Percentiles rank a stretch among this genome's conserved stretches.
phyloP scores from a whole-genome alignment of 140 eudicot species.

The Ambrosia hybrid region DNA sequence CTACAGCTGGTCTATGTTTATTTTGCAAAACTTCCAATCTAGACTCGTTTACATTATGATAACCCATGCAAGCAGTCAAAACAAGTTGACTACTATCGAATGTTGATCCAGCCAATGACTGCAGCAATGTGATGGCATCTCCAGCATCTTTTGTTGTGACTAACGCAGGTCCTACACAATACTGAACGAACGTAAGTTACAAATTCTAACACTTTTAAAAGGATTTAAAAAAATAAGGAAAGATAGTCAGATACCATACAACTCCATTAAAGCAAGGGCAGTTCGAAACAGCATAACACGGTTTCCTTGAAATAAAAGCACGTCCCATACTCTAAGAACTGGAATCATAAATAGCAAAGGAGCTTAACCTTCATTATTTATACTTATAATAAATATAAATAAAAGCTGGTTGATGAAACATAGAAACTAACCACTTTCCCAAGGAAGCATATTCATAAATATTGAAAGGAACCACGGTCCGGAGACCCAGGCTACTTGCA shows the following conservation, averaged over 20 bases:
- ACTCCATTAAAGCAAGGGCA: conserved; percentile 92
- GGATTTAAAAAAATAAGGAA: neutral
- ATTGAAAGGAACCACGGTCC: conserved; percentile 98
- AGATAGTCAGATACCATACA: conserved; percentile 60
- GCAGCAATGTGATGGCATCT: conserved; percentile 89
- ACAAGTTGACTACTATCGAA: conserved; percentile 99
- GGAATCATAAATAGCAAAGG: conserved; percentile 1
- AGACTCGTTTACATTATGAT: conserved; percentile 70
- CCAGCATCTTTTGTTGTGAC: conserved; percentile 99
- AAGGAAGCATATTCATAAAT: conserved; percentile 97
- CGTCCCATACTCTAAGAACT: conserved; percentile 99
- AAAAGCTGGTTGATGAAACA: conserved; percentile 19
- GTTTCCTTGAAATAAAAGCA: conserved; percentile 85
- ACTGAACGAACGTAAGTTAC: conserved; percentile 40
- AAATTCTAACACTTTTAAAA: neutral
- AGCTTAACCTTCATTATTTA: neutral
- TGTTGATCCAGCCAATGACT: conserved; percentile 93
- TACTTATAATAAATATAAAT: neutral
- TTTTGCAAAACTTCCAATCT: conserved; percentile 67
- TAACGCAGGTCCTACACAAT: conserved; percentile 89
- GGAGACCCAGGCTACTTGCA: conserved; percentile 96
- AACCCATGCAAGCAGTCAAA: conserved; percentile 97
- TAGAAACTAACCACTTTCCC: conserved; percentile 97
- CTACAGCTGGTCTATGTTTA: conserved; percentile 85
- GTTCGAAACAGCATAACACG: conserved; percentile 96